A percentile compares a stretch with the other conserved stretches of the same genome.
Conservation (phyloP, 2,329 filamentous ascomycete genomes). For the Botryotinia globosa region DNA sequence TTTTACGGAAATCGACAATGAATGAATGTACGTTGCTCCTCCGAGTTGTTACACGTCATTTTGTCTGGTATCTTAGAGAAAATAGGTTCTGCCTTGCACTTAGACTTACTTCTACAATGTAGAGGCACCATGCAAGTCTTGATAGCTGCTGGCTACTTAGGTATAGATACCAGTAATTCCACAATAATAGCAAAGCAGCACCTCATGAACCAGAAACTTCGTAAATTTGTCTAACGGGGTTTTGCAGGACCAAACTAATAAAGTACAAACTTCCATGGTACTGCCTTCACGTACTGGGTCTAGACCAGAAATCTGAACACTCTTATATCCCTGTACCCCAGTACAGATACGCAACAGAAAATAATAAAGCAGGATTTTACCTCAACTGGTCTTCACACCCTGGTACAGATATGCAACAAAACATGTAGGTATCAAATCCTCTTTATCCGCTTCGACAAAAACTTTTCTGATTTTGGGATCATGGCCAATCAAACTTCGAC, state of each 20-base stretch:
- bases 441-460: not conserved
- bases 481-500: not conserved
- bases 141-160: not conserved
- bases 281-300: no score
- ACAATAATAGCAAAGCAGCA: not conserved
- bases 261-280: not conserved
- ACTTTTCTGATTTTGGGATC: not conserved
- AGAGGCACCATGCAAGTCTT: no score
- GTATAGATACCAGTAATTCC: not conserved
- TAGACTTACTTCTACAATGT: not conserved
- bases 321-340: not conserved
- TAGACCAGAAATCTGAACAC: not conserved
- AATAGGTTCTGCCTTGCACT: not conserved
- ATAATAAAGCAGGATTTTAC: not conserved
- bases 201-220: not conserved
- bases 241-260: not conserved
- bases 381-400: not conserved
- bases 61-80: not conserved
- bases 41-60: not conserved
- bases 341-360: conserved; percentile 1
- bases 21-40: not conserved
- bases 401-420: not conserved
- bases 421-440: not conserved
- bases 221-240: not conserved
- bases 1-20: not conserved